phyloP scores from a whole-genome alignment of 148 eudicot genomes.

The Rhododendron simsii region DNA sequence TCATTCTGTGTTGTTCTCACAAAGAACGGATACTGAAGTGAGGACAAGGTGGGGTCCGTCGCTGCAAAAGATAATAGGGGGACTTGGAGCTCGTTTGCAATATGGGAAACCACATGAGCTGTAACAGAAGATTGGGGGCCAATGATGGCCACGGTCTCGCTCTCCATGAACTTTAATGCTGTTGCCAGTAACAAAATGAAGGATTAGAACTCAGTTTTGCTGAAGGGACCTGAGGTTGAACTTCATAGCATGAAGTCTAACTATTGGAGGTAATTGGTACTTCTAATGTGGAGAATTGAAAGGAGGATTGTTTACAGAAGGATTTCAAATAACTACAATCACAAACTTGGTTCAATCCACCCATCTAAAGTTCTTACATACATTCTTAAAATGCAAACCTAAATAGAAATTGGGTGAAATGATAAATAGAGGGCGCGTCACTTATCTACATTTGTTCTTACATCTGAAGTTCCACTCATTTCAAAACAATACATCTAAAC shows the following conservation, averaged over 20 bases:
- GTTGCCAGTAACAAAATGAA: constrained; percentile 16
- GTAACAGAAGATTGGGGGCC: constrained; percentile 64
- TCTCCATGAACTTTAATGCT: constrained; percentile 71
- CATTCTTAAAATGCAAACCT: not conserved
- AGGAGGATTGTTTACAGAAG: not conserved
- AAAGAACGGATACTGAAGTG: constrained; percentile 53
- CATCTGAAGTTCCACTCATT: not conserved
- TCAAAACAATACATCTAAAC: not conserved
- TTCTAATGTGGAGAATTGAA: not conserved
- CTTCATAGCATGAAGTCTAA: not conserved
- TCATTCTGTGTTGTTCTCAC: constrained; percentile 47
- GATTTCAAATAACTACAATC: not conserved
- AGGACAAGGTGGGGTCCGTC: constrained; percentile 53
- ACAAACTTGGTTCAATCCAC: not conserved
- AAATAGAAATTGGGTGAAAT: not conserved
- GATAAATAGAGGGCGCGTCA: not conserved
- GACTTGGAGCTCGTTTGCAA: constrained; percentile 57
- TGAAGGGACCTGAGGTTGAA: not conserved
- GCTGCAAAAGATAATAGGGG: constrained; percentile 65
- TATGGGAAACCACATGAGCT: constrained; percentile 43
- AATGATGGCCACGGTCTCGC: constrained; percentile 52
- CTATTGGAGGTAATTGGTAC: not conserved
- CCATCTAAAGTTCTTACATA: not conserved
- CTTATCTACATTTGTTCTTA: not conserved
- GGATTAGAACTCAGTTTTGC: not conserved